phyloP scores from a whole-genome alignment of 306 rosid species.

The Acacia confusa region DNA sequence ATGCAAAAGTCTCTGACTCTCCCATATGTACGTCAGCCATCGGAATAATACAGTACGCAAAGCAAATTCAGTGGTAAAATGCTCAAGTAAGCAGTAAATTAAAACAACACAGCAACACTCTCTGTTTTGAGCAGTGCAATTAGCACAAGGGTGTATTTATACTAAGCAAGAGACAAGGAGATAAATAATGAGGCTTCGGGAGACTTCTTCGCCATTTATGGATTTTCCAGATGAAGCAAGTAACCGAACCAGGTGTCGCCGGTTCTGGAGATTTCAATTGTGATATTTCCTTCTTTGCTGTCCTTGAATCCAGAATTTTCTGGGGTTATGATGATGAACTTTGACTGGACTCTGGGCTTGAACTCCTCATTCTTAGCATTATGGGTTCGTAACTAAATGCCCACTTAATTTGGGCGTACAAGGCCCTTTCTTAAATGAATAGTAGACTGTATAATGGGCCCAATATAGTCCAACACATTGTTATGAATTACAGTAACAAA shows the following conservation, averaged over 20 bases:
- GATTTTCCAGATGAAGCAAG: not conserved
- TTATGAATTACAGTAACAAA: no score
- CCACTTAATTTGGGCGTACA: not conserved
- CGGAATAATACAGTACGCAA: not conserved
- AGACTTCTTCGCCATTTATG: not conserved
- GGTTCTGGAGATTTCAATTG: constrained; percentile 2
- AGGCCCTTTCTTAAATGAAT: not conserved
- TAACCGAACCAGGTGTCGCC: not conserved
- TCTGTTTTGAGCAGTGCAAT: no score
- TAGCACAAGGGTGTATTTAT: not conserved
- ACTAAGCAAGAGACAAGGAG: not conserved
- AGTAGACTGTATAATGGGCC: not conserved
- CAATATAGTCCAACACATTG: not conserved
- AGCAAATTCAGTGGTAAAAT: not conserved
- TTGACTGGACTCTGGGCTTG: not conserved
- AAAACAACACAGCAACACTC: not conserved
- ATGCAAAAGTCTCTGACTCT: constrained; percentile 58
- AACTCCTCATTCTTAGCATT: not conserved
- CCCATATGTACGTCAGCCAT: constrained; percentile 54
- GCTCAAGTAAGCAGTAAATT: not conserved
- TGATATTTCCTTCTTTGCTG: not conserved
- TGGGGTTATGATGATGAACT: not conserved
- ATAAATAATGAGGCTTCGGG: not conserved
- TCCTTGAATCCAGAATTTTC: constrained; percentile 8
- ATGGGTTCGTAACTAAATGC: not conserved